Evolutionary conservation across 352 stramenopile species (phyloP), one percentile per base, ranked within the genome.

Genomic region (Phytophthora pistaciae): DNA sequence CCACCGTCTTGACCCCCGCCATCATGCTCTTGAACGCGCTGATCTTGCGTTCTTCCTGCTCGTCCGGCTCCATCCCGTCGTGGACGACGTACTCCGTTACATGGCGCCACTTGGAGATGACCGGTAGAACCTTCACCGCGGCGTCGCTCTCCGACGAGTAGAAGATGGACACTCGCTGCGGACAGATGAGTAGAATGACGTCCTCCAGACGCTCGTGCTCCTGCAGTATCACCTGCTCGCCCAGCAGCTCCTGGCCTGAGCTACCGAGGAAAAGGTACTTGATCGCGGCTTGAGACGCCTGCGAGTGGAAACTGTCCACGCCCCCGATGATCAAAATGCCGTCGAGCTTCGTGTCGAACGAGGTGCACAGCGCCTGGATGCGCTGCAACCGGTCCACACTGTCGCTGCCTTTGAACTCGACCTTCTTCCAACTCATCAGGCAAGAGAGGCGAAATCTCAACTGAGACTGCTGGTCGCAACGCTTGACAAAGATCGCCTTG

Each of bases 261-360:
- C 57, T 83, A 0, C 86, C 88, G 0, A 95, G 72, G 33, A 95
- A 93, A 13, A 95, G 61, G 66, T 93, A 93, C 72, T 95, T 93
- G 46, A 95, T 66, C 27, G 80, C 77, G 2, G 85, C 88, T 60
- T 92, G 83, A 10, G 79, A 93, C 16, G 77, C 44, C 29, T 72
- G 65, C n/a, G 85, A 91, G 48, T 92, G 79, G 57, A 81, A 89
- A 69, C 84, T 88, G 62, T 95, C 88, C 16, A 93, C 74, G 6
- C 85, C 88, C 11, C 88, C 86, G 20, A 95, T 75, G 57, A 95
- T 71, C 49, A 95, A 64, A 52, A 95, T 72, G 1, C 66, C 87
- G 44, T 93, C 85, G 4, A 88, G 48, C 6, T 38, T 74, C 29
- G 18, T 16, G 16, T 62, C 54, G 21, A 44, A 58, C 21, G 46